Conservation (phyloP, 768 basidiomycete genomes). For the Lepiota venenata region DNA sequence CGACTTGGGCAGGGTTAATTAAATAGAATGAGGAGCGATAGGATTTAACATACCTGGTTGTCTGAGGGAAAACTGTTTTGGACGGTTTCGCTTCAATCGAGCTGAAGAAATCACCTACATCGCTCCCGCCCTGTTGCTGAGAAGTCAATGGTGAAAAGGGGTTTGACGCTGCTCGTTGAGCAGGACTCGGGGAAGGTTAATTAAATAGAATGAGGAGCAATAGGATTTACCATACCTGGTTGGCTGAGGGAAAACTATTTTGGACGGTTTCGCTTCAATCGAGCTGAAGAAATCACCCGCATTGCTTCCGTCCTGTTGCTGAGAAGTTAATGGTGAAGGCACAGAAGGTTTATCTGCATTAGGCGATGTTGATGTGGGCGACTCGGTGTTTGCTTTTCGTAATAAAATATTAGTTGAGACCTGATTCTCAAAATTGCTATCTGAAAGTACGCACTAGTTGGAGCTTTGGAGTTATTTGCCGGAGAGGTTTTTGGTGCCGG, state of each 20-base stretch:
- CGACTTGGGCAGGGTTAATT: constrained; percentile 31
- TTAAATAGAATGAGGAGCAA: too few species aligned
- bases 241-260: too few species aligned
- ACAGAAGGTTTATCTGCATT: constrained; percentile 8
- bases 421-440: neutral
- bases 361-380: neutral
- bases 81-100: constrained; percentile 83
- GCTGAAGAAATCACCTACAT: too few species aligned
- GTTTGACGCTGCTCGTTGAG: too few species aligned
- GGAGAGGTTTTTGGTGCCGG: neutral
- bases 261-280: too few species aligned
- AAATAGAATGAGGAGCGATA: constrained; percentile 4
- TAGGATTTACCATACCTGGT: too few species aligned
- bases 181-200: too few species aligned
- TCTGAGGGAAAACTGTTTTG: constrained; percentile 63
- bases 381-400: neutral
- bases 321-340: too few species aligned
- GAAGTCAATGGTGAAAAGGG: constrained; percentile 14
- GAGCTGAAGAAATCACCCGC: too few species aligned
- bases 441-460: neutral
- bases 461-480: neutral
- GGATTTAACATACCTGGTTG: constrained; percentile 42
- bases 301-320: too few species aligned
- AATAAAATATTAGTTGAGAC: neutral
- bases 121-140: too few species aligned